Evolutionary conservation across 768 basidiomycete genomes (phyloP), one percentile per base, ranked within the genome.

Genomic region (Amanita rimosa): DNA sequence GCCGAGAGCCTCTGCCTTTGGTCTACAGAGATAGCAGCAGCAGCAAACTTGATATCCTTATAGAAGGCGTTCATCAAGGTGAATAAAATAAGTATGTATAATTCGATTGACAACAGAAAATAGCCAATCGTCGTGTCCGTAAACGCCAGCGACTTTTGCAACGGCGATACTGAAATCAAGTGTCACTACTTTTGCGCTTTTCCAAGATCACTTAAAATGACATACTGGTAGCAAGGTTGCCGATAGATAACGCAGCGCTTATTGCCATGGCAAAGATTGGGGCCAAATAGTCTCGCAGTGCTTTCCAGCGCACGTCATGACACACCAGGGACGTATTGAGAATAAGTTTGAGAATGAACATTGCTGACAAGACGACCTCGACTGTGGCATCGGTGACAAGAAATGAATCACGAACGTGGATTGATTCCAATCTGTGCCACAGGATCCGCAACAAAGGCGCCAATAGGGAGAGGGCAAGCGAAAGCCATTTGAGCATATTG

Each of bases 61-160:
- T 65, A 62, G 51, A 72, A 69, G n/a, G 71, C 63, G 29, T 62
- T 56, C 44, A 82, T 65, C 52, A 83, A 73, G 51, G 71, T 62
- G 57, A 73, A 76, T n/a, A 85, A 61, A 49, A 83, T 67, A 38
- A 82, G 62, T 37, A 79, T 69, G 57, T 80, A 89, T 19, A 80
- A 55, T 56, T 83, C 80, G 29, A 79, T 62, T 11, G 78, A 80
- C 54, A 79, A 74, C 49, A 76, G 66, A 55, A 87, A 76, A 40
- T 81, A 78, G n/a, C 85, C 86, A 1, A 83, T 64, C 8, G 70
- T 68, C 5, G 75, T 76, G 63, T 88, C 86, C 2, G 85, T 76
- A 57, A 87, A 85, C 46, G 68, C 64, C 59, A 82, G 84, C 86
- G 54, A 22, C 26, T 33, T 26, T 37, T 24, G 22, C 16, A 27